These are phyloP conservation scores for Leccinum obscurum DNA, from an alignment of 768 basidiomycete species.

Conservation along the genomic window DNA sequence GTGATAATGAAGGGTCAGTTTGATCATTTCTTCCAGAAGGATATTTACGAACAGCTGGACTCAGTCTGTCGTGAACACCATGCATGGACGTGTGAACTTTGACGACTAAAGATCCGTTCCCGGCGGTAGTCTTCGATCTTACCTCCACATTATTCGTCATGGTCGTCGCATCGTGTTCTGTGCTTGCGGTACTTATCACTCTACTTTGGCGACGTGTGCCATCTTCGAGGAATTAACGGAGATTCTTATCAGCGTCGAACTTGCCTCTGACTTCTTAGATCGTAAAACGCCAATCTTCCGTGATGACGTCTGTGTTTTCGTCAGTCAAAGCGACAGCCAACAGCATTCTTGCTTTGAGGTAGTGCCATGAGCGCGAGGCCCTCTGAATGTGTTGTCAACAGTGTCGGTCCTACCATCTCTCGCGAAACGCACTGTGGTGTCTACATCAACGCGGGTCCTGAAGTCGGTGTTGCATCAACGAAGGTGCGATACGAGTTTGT, in stretches of 20 bases:
- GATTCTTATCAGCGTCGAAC: constrained; percentile 95
- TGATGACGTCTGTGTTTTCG: constrained; percentile 94
- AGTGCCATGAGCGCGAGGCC: constrained; percentile 95
- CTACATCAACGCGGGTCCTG: constrained; percentile 98
- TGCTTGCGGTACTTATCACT: constrained; percentile 99
- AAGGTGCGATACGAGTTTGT: constrained; percentile 52
- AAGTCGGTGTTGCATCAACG: constrained; percentile 98
- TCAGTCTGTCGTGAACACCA: constrained; percentile 97
- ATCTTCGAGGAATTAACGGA: constrained; percentile 99
- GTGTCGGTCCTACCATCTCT: constrained; percentile 96
- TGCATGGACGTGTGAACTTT: constrained; percentile 99
- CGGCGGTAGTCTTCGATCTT: constrained; percentile 85
- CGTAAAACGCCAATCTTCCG: constrained; percentile 99
- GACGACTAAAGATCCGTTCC: constrained; percentile 56
- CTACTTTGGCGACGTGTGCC: constrained; percentile 91
- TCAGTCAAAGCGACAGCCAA: constrained; percentile 98
- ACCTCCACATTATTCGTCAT: constrained; percentile 93
- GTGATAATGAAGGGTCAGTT: constrained; percentile 99
- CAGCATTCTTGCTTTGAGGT: constrained; percentile 92
- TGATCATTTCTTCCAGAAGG: constrained; percentile 99
- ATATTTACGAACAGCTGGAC: constrained; percentile 96
- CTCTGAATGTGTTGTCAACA: constrained; percentile 98
- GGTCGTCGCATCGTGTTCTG: constrained; percentile 94
- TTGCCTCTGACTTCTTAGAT: constrained; percentile 98
- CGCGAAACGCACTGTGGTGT: constrained; percentile 99